Evolutionary conservation across 2,329 filamentous ascomycete species (phyloP), one percentile per base, ranked within the genome.

Genomic region (Furcasterigmium sp.): DNA sequence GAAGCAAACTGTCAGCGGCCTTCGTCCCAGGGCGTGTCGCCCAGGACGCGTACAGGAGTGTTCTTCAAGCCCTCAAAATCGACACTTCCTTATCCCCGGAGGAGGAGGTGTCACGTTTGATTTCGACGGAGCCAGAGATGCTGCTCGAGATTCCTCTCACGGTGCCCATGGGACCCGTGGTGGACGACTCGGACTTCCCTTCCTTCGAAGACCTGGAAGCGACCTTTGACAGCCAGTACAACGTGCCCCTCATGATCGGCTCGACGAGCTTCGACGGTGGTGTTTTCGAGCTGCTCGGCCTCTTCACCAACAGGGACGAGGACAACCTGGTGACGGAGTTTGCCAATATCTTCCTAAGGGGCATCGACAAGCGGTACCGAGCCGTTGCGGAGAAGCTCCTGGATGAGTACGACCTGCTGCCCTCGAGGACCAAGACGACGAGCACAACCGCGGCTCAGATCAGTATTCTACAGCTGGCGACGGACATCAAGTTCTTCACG

Each of bases 401-500:
- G 11, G 8, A 17, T 9, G n/a, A 14, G 3, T 46, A 43, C 9
- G 37, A 15, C 5, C 23, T 41, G 6, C n/a, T 26, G 7, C 23
- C 23, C 11, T 7, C 7, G 23, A 11, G 23, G 11, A 26, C 23
- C 13, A 43, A 42, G 14, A 23, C 15, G 6, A 36, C 29, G 5
- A n/a, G 10, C 3, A 39, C 37, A 11, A 37, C 40, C 4, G 44
- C 46, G 1, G 40, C 40, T 11, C 23, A 34, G 25, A 20, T 41
- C 23, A 9, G 20, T 3, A 14, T 48, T 8, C 28, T 48, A 5
- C 34, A 34, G 3, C 38, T 46, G 14, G 43, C 36, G 1, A 43
- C 40, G 9, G 37, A 41, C 13, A 30, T 46, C 18, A 19, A n/a
- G 10, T 46, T 37, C 28, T 44, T 39, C 11, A 38, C 44, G 5